These are phyloP conservation scores for Talaromyces funiculosus DNA, from an alignment of 2,329 filamentous ascomycete genomes.

Conservation along the genomic window DNA sequence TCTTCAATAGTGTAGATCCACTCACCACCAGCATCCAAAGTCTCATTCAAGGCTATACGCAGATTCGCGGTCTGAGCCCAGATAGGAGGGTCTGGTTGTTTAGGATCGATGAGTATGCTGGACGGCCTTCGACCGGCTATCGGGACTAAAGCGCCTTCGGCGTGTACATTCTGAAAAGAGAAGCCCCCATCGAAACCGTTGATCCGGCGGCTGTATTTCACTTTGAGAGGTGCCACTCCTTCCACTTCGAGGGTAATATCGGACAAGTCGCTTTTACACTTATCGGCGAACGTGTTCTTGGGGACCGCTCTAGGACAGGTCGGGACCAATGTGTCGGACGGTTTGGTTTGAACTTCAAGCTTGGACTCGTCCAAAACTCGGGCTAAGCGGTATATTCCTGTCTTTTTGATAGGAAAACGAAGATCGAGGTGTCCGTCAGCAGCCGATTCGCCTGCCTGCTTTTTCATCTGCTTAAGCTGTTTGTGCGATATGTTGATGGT, in stretches of 20 bases:
- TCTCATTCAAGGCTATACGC: slow-evolving; percentile 81
- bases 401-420: slow-evolving; percentile 71
- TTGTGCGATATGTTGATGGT: slow-evolving; percentile 67
- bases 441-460: slow-evolving; percentile 59
- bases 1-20: slow-evolving; percentile 92
- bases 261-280: slow-evolving; percentile 83
- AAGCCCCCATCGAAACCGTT: slow-evolving; percentile 79
- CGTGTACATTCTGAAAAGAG: slow-evolving; percentile 88
- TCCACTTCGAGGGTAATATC: slow-evolving; percentile 76
- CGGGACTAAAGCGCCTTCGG: slow-evolving; percentile 76
- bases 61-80: slow-evolving; percentile 77
- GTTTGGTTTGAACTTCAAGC: slow-evolving; percentile 75
- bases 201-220: slow-evolving; percentile 84
- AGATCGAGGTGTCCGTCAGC: slow-evolving; percentile 59
- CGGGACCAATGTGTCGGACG: slow-evolving; percentile 76
- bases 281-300: slow-evolving; percentile 57
- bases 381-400: slow-evolving; percentile 77
- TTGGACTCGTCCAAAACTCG: slow-evolving; percentile 91
- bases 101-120: slow-evolving; percentile 53
- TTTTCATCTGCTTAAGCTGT: slow-evolving; percentile 70
- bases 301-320: slow-evolving; percentile 76
- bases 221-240: slow-evolving; percentile 84
- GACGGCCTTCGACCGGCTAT: slow-evolving; percentile 58
- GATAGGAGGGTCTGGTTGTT: slow-evolving; percentile 48
- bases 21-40: slow-evolving; percentile 68